Evolutionary conservation across 75 land plant species (phyloP), one percentile per base, ranked within the genome.

Genomic region (Sequoia sempervirens): DNA sequence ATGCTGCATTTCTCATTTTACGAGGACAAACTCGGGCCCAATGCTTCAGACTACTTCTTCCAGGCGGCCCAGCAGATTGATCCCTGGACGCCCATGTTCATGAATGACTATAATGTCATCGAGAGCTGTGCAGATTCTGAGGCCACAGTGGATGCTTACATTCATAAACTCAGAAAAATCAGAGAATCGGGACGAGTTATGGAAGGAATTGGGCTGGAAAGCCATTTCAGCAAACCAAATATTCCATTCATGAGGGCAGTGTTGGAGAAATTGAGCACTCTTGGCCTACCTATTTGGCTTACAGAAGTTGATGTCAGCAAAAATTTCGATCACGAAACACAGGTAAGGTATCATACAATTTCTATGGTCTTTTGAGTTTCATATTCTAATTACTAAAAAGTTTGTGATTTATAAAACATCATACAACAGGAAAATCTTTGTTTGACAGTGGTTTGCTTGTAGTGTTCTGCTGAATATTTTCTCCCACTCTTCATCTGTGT

Each of bases 51-150:
- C 32, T 54, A 80, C 11, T 90, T 95, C 82, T 95, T 87, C 81
- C 40, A 79, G 78, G 85, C 86, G 0, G 92, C 95, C 18, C 92
- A 91, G 79, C 30, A 64, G 18, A 43, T 88, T 5, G 95, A 95
- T 79, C 97, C 95, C 0, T 68, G 84, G 13, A 91, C 95, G 0
- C 91, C 92, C 2, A 45, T 93, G 75, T 93, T 95, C 84, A 87
- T 95, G 91, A 95, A 95, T 73, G 95, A 95, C 18, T 95, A 87
- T 79, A 95, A 93, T 86, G 92, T 93, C 41, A 88, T 95, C 61
- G 95, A 95, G 88, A 85, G 87, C 20, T 89, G 92, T 82, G 79
- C 83, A 17, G 97, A 95, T 82, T 82, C 37, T 23, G 86, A 87
- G 20, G 86, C 92, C 1, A 86, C 89, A 0, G 96, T 92, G 30